phyloP scores from a whole-genome alignment of 176 grass and related monocot genomes.

The Bothriochloa decipiens region DNA sequence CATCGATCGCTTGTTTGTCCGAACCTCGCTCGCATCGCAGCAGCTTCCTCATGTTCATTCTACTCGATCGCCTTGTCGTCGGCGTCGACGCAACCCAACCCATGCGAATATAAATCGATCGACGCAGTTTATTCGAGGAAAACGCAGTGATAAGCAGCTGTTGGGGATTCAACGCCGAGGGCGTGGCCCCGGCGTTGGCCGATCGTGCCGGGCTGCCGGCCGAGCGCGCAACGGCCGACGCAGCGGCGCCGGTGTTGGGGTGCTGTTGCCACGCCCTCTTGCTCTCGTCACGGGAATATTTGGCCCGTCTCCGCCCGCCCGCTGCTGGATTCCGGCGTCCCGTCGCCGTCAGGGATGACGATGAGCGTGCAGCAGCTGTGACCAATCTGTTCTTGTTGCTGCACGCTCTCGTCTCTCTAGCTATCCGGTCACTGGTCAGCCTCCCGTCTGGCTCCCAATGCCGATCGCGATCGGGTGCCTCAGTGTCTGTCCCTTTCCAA shows the following conservation, averaged over 20 bases:
- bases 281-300: conserved; percentile 48
- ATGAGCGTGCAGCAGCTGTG: not conserved
- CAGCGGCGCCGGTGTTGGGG: not conserved
- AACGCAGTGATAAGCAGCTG: not conserved
- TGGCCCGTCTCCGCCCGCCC: not conserved
- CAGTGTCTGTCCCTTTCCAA: not conserved
- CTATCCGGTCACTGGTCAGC: not conserved
- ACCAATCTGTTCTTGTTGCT: no score
- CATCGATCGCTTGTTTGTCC: not conserved
- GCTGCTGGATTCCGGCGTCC: not conserved
- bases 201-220: not conserved
- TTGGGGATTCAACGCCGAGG: not conserved
- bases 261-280: not conserved
- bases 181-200: no score
- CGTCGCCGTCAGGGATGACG: not conserved
- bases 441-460: not conserved
- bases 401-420: not conserved
- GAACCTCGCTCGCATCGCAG: not conserved
- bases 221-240: not conserved
- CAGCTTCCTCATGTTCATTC: not conserved
- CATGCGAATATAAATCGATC: no score
- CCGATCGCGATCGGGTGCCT: not conserved
- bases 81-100: no score
- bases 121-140: no score
- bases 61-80: not conserved